Conservation (phyloP, 345 rosid genomes). For the Eucalyptus tenuipes region DNA sequence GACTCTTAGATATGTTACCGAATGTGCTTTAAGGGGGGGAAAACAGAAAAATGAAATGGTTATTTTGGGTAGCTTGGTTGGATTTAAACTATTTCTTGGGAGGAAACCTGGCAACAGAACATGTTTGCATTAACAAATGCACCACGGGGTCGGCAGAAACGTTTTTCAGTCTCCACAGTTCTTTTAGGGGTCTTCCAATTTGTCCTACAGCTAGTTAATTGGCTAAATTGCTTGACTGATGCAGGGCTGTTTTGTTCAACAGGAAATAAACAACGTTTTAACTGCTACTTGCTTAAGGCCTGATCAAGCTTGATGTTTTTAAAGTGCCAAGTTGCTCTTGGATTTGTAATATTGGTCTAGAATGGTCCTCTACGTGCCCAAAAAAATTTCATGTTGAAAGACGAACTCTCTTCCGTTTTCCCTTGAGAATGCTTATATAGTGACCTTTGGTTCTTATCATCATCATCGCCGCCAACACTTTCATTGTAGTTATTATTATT, state of each 20-base stretch:
- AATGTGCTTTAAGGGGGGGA: neutral
- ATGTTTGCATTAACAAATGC: neutral
- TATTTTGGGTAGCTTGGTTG: neutral
- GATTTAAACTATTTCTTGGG: neutral
- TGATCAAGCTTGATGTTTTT: neutral
- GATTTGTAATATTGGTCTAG: neutral
- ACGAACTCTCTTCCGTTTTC: neutral
- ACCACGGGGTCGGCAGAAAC: neutral
- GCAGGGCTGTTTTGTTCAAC: neutral
- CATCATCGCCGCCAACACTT: neutral
- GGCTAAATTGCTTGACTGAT: neutral
- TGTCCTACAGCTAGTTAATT: neutral
- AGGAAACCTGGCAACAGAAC: neutral
- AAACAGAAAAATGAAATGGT: neutral
- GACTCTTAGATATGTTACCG: neutral
- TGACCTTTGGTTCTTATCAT: neutral
- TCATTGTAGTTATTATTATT: neutral
- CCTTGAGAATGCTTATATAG: neutral
- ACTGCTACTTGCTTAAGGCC: neutral
- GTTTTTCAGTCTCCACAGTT: neutral
- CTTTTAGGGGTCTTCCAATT: neutral
- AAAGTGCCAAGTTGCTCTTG: neutral
- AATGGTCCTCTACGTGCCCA: neutral
- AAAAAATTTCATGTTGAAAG: neutral
- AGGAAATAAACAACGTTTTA: neutral